Base-by-base conservation (phyloP, 495 filamentous ascomycete species). In the Penicillium arizonense region DNA sequence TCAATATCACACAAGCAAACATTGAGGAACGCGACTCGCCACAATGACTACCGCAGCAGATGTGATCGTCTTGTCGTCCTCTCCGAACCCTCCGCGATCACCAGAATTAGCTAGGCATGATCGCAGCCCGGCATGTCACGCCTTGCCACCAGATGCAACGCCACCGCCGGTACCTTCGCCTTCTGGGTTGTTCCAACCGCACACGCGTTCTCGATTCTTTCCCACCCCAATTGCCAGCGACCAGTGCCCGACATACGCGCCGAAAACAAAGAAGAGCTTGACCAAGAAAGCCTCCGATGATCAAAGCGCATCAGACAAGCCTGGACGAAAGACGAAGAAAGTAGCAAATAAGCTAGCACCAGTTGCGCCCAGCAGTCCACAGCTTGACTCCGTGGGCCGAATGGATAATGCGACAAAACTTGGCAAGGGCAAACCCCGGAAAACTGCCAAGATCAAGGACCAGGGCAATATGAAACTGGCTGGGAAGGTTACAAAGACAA, bases 31-130 rank as follows among this genome's bases (percentile, higher is more conserved):
- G 43, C 44, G 45, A 33, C 23, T 62, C 33, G 56, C 36, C 54
- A 70, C 52, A 44, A 76, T 74, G 71, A 41, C 45, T 44, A 57
- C 57, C 56, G 52, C 62, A 40, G 55, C 60, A 6, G 63, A 73
- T 42, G 62, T 70, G 39, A 65, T 75, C 37, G 41, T 75, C 24
- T 57, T 77, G 43, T 73, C 72, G 23, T 80, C 76, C 21, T 74
- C 76, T 6, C 74, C 77, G 21, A 65, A 59, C 33, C 50, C 47
- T 49, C 47, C 59, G 37, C 55, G 32, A 41, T 57, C 68, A 20
- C 66, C 61, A 24, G 47, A 47, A 14, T 49, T 38, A 33, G 37
- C 34, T 30, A 44, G 49, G 9, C 44, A 52, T 34, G 52, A 56
- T 40, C 18, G 53, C 18, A 50, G 47, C 30, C 59, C 18, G 36